Evolutionary conservation across 768 basidiomycete species (phyloP).

Genomic region (Hemileccinum impolitum): DNA sequence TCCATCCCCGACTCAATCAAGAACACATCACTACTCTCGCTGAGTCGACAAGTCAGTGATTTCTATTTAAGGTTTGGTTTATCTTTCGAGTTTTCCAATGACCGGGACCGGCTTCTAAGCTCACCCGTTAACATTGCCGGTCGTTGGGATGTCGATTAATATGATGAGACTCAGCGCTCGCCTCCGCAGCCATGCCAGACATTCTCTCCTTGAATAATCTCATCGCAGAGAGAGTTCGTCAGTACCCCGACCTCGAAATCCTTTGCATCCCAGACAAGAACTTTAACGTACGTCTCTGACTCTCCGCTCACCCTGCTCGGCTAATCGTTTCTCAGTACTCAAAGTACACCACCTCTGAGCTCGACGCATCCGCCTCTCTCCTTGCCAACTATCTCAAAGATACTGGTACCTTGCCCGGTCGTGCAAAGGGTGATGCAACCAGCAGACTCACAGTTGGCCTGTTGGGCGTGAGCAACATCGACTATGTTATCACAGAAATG

Average conservation of each 20-base stretch:
- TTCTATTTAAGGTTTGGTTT: no score
- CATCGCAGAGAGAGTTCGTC: slow-evolving; percentile 16
- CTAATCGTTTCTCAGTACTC: slow-evolving; percentile 24
- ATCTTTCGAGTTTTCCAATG: no score
- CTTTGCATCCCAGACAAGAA: slow-evolving; percentile 26
- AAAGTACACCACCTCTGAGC: slow-evolving; percentile 22
- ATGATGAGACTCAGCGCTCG: no score
- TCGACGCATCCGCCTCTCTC: slow-evolving; percentile 27
- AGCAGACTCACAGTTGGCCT: slow-evolving; percentile 25
- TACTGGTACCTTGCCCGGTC: slow-evolving; percentile 17
- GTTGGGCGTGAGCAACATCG: slow-evolving; percentile 24
- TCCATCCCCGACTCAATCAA: no score
- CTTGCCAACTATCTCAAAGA: slow-evolving; percentile 24
- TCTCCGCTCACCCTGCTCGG: no score
- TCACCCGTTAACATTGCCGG: no score
- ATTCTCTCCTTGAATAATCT: slow-evolving; percentile 29
- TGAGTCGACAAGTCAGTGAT: no score
- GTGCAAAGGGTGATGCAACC: slow-evolving; percentile 21
- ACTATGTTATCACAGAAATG: slow-evolving; percentile 25
- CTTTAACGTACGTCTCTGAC: slow-evolving; percentile 17
- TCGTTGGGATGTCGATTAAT: no score
- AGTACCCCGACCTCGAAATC: slow-evolving; percentile 20
- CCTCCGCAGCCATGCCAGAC: slow-evolving; percentile 23
- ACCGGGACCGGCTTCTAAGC: no score
- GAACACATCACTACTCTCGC: no score